Percentiles rank a stretch among this genome's conserved stretches.
These are phyloP conservation scores for Dictyostelium capitatum DNA, from an alignment of 78 protist genomes.

Conservation along the genomic window DNA sequence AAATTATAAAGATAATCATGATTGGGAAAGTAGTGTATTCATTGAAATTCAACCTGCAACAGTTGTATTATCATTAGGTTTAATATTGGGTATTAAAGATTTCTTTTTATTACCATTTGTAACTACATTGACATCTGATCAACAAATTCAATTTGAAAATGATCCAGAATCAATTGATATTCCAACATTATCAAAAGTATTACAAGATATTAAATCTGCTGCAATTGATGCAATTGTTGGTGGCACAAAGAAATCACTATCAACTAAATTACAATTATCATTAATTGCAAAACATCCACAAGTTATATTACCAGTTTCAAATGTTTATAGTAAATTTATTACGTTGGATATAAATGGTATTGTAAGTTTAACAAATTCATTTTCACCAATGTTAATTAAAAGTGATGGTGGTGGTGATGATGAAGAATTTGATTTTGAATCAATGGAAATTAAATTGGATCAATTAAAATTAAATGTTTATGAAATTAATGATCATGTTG, in stretches of 20 bases:
- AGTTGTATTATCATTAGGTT: constrained; percentile 15
- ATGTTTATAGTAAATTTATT: background rate
- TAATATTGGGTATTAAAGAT: constrained; percentile 58
- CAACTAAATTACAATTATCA: background rate
- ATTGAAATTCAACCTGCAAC: background rate
- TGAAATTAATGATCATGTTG: background rate
- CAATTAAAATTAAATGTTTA: background rate
- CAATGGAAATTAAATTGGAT: background rate
- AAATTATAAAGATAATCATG: background rate
- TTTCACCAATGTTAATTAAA: constrained; percentile 16
- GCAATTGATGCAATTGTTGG: background rate
- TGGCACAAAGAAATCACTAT: background rate
- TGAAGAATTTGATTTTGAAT: background rate
- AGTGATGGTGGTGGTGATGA: background rate
- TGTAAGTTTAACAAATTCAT: constrained; percentile 8
- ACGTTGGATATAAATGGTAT: background rate
- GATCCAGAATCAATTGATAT: background rate
- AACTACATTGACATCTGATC: constrained; percentile 4
- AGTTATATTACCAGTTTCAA: constrained; percentile 48
- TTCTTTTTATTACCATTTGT: constrained; percentile 70
- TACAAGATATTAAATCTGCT: background rate
- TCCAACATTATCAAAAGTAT: background rate
- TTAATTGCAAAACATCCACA: background rate
- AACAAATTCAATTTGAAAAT: background rate
- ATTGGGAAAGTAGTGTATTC: constrained; percentile 17